A percentile compares a stretch with the other conserved stretches of the same genome.
Conservation (phyloP, 1,139 yeast genomes). For the Zhuliangozyma parablackwelliae region DNA sequence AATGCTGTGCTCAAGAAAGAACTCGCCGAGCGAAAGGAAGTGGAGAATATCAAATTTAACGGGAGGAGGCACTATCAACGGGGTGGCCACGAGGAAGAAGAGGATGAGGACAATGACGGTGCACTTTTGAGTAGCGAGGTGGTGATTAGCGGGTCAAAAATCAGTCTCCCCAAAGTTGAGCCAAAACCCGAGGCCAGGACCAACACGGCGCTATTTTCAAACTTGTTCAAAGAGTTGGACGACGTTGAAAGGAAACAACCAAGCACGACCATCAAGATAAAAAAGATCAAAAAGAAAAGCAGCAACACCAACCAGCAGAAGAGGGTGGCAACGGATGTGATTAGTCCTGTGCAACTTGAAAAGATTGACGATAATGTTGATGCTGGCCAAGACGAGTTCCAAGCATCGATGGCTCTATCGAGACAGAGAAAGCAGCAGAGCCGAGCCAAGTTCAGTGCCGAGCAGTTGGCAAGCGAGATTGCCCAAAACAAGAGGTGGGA, state of each 20-base stretch:
- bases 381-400: slow-evolving; percentile 48
- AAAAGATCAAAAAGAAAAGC: slow-evolving; percentile 35
- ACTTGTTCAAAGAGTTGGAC: slow-evolving; percentile 23
- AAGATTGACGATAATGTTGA: slow-evolving; percentile 20
- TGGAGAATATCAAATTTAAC: slow-evolving; percentile 21
- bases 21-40: slow-evolving; percentile 20
- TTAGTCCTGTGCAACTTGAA: slow-evolving; percentile 28
- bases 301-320: slow-evolving; percentile 10
- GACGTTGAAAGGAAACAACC: slow-evolving; percentile 36
- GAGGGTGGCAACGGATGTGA: slow-evolving; percentile 8
- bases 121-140: slow-evolving; percentile 5
- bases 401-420: slow-evolving; percentile 32
- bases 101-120: slow-evolving; percentile 14
- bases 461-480: slow-evolving; percentile 46
- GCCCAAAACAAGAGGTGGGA: slow-evolving; percentile 25
- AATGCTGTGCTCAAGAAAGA: slow-evolving; percentile 23
- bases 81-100: slow-evolving; percentile 5
- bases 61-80: slow-evolving; percentile 15
- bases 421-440: slow-evolving; percentile 37
- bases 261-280: slow-evolving; percentile 40
- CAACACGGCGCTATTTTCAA: slow-evolving; percentile 5
- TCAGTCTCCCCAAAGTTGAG: slow-evolving; percentile 7
- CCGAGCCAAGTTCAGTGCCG: slow-evolving; percentile 31
- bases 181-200: not conserved
- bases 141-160: slow-evolving; percentile 5